Evolutionary conservation across 352 stramenopile species (phyloP).

Genomic region (Phytophthora citrophthora): DNA sequence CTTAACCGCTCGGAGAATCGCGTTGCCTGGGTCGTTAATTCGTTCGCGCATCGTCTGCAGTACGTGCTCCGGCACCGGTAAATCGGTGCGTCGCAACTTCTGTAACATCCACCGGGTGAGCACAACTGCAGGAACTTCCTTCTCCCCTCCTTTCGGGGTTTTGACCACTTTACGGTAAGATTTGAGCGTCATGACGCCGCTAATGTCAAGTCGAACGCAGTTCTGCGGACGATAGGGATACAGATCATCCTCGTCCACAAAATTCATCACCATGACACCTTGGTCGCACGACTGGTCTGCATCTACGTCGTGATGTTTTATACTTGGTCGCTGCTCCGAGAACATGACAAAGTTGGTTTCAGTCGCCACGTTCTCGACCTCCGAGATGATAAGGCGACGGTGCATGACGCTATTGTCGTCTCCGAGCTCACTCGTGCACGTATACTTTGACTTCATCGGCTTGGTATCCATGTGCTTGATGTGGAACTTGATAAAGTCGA

Average conservation of each 20-base stretch:
- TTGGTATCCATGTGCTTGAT: slow-evolving; percentile 48
- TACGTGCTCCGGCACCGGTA: slow-evolving; percentile 28
- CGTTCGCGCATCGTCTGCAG: slow-evolving; percentile 39
- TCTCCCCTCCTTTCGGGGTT: slow-evolving; percentile 21
- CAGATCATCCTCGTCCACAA: slow-evolving; percentile 43
- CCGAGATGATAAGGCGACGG: slow-evolving; percentile 43
- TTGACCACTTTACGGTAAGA: slow-evolving; percentile 31
- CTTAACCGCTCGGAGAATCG: slow-evolving; percentile 37
- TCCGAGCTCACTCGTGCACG: slow-evolving; percentile 33
- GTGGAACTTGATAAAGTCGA: slow-evolving; percentile 49
- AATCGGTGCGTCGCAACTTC: slow-evolving; percentile 34
- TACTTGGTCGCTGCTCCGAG: slow-evolving; percentile 18
- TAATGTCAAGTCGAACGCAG: slow-evolving; percentile 43
- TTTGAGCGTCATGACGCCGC: slow-evolving; percentile 39
- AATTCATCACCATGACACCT: slow-evolving; percentile 43
- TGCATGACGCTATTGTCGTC: slow-evolving; percentile 41
- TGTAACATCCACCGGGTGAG: slow-evolving; percentile 35
- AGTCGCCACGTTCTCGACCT: slow-evolving; percentile 38
- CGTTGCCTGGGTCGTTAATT: slow-evolving; percentile 37
- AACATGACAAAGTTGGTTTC: slow-evolving; percentile 57
- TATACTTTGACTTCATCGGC: slow-evolving; percentile 34
- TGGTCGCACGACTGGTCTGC: slow-evolving; percentile 21
- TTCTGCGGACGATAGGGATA: slow-evolving; percentile 38
- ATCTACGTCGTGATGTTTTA: slow-evolving; percentile 5
- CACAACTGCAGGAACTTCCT: slow-evolving; percentile 34